Conservation (phyloP, 163 green algal species). For the Volvox carteri region DNA sequence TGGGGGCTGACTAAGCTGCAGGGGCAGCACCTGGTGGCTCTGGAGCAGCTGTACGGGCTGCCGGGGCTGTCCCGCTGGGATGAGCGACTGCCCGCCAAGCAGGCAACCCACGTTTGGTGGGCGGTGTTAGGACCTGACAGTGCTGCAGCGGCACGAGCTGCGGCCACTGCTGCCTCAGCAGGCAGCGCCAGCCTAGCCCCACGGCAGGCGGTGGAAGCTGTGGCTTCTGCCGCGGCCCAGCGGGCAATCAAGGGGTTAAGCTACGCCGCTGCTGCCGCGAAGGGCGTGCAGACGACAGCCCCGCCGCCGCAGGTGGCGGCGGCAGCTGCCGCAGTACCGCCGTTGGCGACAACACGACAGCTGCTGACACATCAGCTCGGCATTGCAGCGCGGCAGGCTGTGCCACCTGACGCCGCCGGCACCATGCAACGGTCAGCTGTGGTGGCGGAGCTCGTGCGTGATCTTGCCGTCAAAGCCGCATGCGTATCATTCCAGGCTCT, state of each 20-base stretch:
- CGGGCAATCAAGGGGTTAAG: neutral
- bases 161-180: neutral
- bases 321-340: neutral
- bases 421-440: neutral
- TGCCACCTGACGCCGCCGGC: neutral
- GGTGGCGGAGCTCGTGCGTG: neutral
- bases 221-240: neutral
- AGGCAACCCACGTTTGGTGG: constrained; percentile 33
- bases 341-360: neutral
- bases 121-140: neutral
- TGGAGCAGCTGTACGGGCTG: constrained; percentile 22
- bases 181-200: neutral
- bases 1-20: neutral
- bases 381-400: neutral
- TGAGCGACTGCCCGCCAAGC: neutral
- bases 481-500: neutral
- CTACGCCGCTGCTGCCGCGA: constrained; percentile 27
- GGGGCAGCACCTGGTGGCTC: neutral
- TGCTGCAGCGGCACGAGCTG: neutral
- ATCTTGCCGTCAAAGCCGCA: neutral
- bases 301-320: neutral
- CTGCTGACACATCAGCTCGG: neutral
- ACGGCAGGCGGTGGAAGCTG: neutral
- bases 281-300: neutral
- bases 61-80: constrained; percentile 1